A percentile compares a stretch with the other conserved stretches of the same genome.
Conservation (phyloP, 371 early-diverging fungal genomes). For the Mortierella sp. region DNA sequence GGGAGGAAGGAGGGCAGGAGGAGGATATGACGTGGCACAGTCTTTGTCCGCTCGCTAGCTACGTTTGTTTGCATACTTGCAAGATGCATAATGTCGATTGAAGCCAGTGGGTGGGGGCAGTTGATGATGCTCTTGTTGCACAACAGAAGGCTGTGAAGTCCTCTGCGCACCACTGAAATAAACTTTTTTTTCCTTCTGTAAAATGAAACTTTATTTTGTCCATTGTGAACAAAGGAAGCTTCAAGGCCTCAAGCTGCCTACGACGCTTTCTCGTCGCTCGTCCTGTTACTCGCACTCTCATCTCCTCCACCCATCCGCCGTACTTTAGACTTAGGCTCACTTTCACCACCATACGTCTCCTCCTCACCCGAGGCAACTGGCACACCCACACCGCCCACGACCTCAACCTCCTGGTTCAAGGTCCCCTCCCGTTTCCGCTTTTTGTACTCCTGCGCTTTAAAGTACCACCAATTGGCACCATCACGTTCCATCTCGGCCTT, state of each 20-base stretch:
- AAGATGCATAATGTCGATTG: neutral
- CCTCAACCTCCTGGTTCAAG: constrained; percentile 14
- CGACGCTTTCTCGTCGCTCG: neutral
- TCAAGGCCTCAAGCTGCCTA: neutral
- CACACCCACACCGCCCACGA: constrained; percentile 8
- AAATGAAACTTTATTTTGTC: neutral
- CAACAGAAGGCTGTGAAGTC: neutral
- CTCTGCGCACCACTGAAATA: neutral
- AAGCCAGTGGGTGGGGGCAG: neutral
- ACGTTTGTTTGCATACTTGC: neutral
- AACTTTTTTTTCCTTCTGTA: neutral
- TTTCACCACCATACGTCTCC: neutral
- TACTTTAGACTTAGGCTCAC: neutral
- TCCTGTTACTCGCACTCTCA: neutral
- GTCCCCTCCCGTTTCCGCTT: constrained; percentile 51
- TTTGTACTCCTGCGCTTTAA: constrained; percentile 50
- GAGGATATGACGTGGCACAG: neutral
- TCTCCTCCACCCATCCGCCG: neutral
- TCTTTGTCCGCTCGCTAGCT: neutral
- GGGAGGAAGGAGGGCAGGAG: neutral
- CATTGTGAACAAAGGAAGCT: neutral
- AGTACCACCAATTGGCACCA: constrained; percentile 55
- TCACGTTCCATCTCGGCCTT: constrained; percentile 57
- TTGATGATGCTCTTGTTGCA: neutral
- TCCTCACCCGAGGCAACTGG: too few relatives aligned